These are phyloP conservation scores for Aphanomyces cochlioides DNA, from an alignment of 352 stramenopile genomes.

Conservation along the genomic window DNA sequence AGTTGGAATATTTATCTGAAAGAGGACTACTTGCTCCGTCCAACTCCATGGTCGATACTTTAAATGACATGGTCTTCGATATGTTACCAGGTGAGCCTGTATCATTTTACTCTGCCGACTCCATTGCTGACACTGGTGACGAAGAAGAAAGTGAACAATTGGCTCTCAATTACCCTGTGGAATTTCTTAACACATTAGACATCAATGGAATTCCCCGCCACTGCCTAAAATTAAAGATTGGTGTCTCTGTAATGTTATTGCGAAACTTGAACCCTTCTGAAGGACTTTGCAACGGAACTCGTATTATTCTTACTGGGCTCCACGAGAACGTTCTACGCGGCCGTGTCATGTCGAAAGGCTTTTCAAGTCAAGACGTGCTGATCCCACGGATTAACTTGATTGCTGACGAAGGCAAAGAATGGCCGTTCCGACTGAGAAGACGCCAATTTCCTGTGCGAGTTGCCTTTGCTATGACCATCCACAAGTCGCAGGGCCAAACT, in stretches of 20 bases:
- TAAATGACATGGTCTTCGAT: no score
- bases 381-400: neutral
- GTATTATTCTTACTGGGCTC: neutral
- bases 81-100: no score
- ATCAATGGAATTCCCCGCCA: neutral
- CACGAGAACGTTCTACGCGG: neutral
- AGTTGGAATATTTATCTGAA: no score
- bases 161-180: neutral
- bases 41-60: no score
- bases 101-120: no score
- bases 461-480: neutral
- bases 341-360: neutral
- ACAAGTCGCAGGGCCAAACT: neutral
- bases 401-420: neutral
- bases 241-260: neutral
- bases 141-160: no score
- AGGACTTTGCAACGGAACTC: neutral
- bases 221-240: neutral
- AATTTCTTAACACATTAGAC: conserved; percentile 1
- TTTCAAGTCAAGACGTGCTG: neutral
- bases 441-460: neutral
- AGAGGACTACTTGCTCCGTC: no score
- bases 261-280: neutral
- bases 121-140: no score
- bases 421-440: neutral